Conservation (phyloP, 2,329 filamentous ascomycete species). For the Paecilomyces sp. region DNA sequence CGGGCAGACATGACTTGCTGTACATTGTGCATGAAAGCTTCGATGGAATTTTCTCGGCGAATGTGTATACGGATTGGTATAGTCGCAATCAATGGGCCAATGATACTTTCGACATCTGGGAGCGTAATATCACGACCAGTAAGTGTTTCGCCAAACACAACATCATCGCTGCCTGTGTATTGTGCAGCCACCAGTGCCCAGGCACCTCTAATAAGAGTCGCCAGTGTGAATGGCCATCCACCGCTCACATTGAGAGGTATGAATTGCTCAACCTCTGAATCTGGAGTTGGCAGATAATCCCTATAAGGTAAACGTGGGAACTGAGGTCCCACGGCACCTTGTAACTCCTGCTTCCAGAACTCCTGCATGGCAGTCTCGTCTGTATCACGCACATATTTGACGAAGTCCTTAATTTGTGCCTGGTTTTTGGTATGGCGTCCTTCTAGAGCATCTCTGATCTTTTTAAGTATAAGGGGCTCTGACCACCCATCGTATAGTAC, state of each 20-base stretch:
- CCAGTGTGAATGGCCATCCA: conserved; percentile 33
- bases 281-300: conserved; percentile 39
- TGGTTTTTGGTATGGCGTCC: conserved; percentile 12
- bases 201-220: conserved; percentile 42
- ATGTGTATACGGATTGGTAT: conserved; percentile 40
- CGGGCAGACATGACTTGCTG: conserved; percentile 27
- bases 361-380: conserved; percentile 34
- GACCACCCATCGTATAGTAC: conserved; percentile 47
- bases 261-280: conserved; percentile 39
- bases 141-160: conserved; percentile 45
- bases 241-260: conserved; percentile 18
- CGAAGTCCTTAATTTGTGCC: conserved; percentile 37
- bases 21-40: conserved; percentile 21
- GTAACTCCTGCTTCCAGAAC: conserved; percentile 43
- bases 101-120: conserved; percentile 40
- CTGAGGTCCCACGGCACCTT: conserved; percentile 40
- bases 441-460: conserved; percentile 21
- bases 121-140: conserved; percentile 42
- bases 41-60: conserved; percentile 16
- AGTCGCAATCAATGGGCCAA: conserved; percentile 44
- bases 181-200: conserved; percentile 42
- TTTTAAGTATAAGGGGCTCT: conserved; percentile 28
- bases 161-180: conserved; percentile 38
- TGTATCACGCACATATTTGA: conserved; percentile 39
- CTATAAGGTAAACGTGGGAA: conserved; percentile 44